Percentiles rank a stretch among this genome's conserved stretches.
Evolutionary conservation across 169 alveolate species (phyloP).

Genomic region (Theileria sp.): DNA sequence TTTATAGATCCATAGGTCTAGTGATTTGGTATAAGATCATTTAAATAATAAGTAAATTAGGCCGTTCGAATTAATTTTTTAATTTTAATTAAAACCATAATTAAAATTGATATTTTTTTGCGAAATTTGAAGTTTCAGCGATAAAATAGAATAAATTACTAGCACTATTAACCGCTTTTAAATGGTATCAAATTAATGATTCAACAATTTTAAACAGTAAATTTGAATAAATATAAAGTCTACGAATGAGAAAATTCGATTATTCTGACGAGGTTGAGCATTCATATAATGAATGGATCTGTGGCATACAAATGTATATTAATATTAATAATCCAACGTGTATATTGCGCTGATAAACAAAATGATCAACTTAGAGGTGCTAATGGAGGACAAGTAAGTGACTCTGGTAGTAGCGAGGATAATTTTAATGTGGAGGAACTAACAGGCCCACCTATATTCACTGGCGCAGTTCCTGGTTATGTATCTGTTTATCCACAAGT

Average conservation of each 20-base stretch:
- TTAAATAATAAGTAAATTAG: too few species aligned
- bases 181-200: too few species aligned
- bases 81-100: too few species aligned
- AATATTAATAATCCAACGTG: neutral
- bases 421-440: neutral
- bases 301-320: neutral
- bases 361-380: neutral
- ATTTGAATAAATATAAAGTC: neutral
- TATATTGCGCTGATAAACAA: neutral
- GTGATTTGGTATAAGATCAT: neutral
- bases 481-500: neutral
- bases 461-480: neutral
- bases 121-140: neutral
- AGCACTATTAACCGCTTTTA: neutral
- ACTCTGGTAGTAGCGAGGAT: neutral
- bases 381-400: too few species aligned
- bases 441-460: neutral
- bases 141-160: too few species aligned
- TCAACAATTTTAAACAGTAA: neutral
- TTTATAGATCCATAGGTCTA: neutral
- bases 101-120: too few species aligned
- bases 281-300: neutral
- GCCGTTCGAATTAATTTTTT: neutral
- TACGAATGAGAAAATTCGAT: neutral
- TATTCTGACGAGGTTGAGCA: neutral